Percentiles rank a stretch among this genome's conserved stretches.
Evolutionary conservation across 2,329 filamentous ascomycete species (phyloP).

Genomic region (Orbilia brochopaga): DNA sequence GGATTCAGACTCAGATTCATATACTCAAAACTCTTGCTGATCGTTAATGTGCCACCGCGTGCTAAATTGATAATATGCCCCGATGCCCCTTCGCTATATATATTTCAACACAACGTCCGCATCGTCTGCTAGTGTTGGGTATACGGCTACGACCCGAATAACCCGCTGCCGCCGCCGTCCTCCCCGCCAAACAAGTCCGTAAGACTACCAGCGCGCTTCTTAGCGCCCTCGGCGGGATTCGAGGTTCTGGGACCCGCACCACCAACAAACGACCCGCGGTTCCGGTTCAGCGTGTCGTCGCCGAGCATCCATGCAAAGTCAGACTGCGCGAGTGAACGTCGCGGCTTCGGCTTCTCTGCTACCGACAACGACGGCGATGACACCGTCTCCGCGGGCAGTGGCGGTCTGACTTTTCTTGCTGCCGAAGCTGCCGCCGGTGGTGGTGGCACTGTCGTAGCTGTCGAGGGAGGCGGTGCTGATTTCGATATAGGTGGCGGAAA

Average conservation of each 20-base stretch:
- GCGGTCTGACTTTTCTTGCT: slow-evolving; percentile 9
- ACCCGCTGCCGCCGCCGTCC: slow-evolving; percentile 2
- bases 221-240: neutral
- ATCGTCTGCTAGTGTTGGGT: too few species aligned
- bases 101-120: too few species aligned
- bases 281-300: slow-evolving; percentile 52
- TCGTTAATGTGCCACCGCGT: too few species aligned
- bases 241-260: neutral
- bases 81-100: too few species aligned
- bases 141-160: slow-evolving; percentile 8
- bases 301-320: slow-evolving; percentile 55
- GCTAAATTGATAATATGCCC: too few species aligned
- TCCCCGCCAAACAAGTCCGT: slow-evolving; percentile 25
- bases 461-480: too few species aligned
- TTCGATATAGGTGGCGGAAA: neutral
- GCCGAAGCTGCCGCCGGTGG: neutral
- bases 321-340: slow-evolving; percentile 54
- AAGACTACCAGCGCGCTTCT: slow-evolving; percentile 6
- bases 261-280: slow-evolving; percentile 51
- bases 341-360: slow-evolving; percentile 19
- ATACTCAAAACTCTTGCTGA: too few species aligned
- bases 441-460: too few species aligned
- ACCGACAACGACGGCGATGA: neutral
- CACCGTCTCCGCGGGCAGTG: slow-evolving; percentile 19
- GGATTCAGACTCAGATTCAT: too few species aligned